A percentile compares a stretch with the other conserved stretches of the same genome.
These are phyloP conservation scores for Trichothecium roseum DNA, from an alignment of 2,329 filamentous ascomycete genomes.

Conservation along the genomic window DNA sequence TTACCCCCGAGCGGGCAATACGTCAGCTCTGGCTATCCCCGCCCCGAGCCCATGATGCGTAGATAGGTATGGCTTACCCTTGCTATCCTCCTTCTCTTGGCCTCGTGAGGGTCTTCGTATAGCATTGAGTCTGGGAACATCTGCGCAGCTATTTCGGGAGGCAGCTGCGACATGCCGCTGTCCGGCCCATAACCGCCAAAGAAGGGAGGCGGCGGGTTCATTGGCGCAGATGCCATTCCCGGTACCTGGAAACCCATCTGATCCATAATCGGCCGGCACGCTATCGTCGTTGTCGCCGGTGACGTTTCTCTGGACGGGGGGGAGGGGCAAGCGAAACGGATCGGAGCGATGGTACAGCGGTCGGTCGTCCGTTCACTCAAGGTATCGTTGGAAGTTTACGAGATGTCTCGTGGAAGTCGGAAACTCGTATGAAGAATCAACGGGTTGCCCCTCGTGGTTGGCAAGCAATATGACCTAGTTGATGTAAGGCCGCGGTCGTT, in stretches of 20 bases:
- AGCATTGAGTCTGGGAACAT: conserved; percentile 49
- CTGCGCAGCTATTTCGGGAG: conserved; percentile 46
- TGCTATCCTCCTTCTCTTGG: conserved; percentile 82
- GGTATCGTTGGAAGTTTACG: not conserved
- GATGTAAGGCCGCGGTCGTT: conserved; percentile 20
- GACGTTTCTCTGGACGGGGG: not conserved
- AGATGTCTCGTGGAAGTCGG: not conserved
- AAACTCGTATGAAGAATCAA: not conserved
- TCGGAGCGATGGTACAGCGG: no score
- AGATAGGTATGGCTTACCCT: conserved; percentile 47
- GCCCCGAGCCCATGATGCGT: not conserved
- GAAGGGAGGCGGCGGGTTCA: conserved; percentile 59
- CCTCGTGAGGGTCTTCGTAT: conserved; percentile 62
- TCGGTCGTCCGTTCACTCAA: no score
- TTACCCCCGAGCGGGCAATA: conserved; percentile 1
- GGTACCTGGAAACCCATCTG: conserved; percentile 47
- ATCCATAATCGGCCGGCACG: conserved; percentile 24
- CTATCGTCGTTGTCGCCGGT: not conserved
- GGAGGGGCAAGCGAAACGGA: not conserved
- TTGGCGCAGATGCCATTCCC: conserved; percentile 40
- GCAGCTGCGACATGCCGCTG: conserved; percentile 40
- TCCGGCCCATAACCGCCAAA: conserved; percentile 55
- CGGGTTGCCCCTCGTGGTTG: not conserved
- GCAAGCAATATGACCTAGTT: not conserved
- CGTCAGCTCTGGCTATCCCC: not conserved